Base-by-base conservation (phyloP, 805 yeast genomes). In the Wickerhamomyces queroliae region DNA sequence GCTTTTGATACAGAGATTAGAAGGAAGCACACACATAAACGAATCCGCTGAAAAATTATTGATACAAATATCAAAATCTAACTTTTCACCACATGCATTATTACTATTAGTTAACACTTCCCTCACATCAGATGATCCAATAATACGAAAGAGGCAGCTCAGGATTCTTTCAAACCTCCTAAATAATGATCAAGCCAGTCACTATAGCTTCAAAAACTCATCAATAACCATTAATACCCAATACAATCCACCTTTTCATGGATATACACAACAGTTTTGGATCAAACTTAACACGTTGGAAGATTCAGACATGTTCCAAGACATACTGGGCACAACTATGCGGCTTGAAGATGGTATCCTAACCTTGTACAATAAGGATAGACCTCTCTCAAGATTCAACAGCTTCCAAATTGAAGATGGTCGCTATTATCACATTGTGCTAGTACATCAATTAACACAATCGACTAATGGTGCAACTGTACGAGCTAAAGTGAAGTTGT, bases 131-230 rank as follows among this genome's bases (percentile, higher is more conserved):
- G 5, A n/a, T n/a, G n/a, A n/a, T n/a, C n/a, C n/a, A n/a, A n/a
- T n/a, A n/a, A n/a, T 39, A 7, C 6, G 19, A 7, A 42, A 39
- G 22, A 15, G 25, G 15, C 42, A 42, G 23, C 18, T 43, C 11
- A 12, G 36, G 1, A 5, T 42, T 5, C 12, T 46, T 16, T 41
- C 46, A 5, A 30, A 44, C 2, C 35, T 53, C 7, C 36, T 47
- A 2, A 42, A 45, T 11, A 51, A 43, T 33, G 22, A 42, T 10
- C 33, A 41, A 23, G 36, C 32, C 13, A 51, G 53, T 11, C 56
- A 48, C 35, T 40, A 64, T 34, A 55, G 48, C 18, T 54, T 64
- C 34, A 58, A 58, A 15, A 56, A 61, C 33, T 40, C 58, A 5
- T 53, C 58, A 17, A 32, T 56, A 4, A 31, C 44, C 10, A 43